Conservation (phyloP, 2,329 filamentous ascomycete species). For the Celoporthe dispersa region DNA sequence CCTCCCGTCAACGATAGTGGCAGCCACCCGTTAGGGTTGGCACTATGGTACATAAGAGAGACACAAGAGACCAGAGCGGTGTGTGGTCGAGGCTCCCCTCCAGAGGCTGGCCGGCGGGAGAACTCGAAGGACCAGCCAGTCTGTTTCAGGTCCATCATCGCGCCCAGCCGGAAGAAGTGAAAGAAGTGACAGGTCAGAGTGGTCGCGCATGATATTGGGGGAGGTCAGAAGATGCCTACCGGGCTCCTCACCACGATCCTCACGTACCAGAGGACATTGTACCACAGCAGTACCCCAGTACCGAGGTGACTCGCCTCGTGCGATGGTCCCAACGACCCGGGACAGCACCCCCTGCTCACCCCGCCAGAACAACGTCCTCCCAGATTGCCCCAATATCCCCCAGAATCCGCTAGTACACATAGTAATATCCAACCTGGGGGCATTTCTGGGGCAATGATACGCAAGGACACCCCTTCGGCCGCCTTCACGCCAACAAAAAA, state of each 20-base stretch:
- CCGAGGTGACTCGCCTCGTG: not conserved
- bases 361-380: slow-evolving; percentile 4
- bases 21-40: not conserved
- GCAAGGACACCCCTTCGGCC: slow-evolving; percentile 20
- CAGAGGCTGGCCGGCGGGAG: not conserved
- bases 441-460: slow-evolving; percentile 11
- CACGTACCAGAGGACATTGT: not conserved
- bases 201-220: not conserved
- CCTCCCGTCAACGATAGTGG: not conserved
- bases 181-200: not conserved
- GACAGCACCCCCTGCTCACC: not conserved
- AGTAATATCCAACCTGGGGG: not conserved
- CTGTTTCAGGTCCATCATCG: not conserved
- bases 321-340: slow-evolving; percentile 11
- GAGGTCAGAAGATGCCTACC: not conserved
- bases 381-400: slow-evolving; percentile 23
- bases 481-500: slow-evolving; percentile 6
- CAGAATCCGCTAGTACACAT: slow-evolving; percentile 25
- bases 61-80: not conserved
- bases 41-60: not conserved
- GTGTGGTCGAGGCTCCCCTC: not conserved
- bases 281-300: not conserved
- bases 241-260: not conserved
- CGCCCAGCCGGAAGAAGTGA: not conserved
- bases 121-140: not conserved